A percentile compares a stretch with the other conserved stretches of the same genome.
Evolutionary conservation across 2,329 filamentous ascomycete genomes (phyloP).

Genomic region (Fonsecaea erecta): DNA sequence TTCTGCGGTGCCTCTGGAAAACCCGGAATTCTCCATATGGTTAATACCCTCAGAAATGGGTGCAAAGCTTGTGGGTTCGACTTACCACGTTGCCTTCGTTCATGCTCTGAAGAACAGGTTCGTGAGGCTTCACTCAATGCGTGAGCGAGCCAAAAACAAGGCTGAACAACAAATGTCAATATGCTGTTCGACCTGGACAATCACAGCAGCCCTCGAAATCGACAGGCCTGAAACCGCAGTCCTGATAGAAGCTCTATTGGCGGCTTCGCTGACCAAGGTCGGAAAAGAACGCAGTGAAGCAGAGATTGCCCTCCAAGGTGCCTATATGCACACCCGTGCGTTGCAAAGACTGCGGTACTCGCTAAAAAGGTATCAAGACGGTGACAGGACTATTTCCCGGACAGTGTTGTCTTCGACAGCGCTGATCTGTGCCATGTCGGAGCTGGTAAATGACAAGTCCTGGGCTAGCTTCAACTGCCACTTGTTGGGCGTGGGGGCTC

Average conservation of each 20-base stretch:
- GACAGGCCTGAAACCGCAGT: constrained; percentile 24
- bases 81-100: constrained; percentile 17
- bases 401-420: constrained; percentile 28
- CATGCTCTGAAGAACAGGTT: constrained; percentile 17
- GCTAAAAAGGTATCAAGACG: constrained; percentile 23
- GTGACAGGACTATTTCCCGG: constrained; percentile 19
- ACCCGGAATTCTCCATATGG: constrained; percentile 25
- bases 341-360: constrained; percentile 25
- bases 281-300: constrained; percentile 24
- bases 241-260: constrained; percentile 27
- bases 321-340: constrained; percentile 27
- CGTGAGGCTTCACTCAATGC: constrained; percentile 6
- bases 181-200: constrained; percentile 24
- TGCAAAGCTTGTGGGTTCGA: constrained; percentile 16
- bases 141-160: constrained; percentile 11
- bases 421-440: constrained; percentile 31
- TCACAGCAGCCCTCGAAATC: constrained; percentile 18
- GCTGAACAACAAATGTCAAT: constrained; percentile 20
- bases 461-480: constrained; percentile 33
- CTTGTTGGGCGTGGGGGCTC: constrained; percentile 27
- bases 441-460: constrained; percentile 28
- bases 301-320: constrained; percentile 22
- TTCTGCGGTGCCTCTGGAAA: constrained; percentile 9
- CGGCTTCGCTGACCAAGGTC: constrained; percentile 26
- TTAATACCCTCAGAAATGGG: constrained; percentile 22